phyloP scores from a whole-genome alignment of 2,329 filamentous ascomycete species.

The Pestalotiopsis fici region DNA sequence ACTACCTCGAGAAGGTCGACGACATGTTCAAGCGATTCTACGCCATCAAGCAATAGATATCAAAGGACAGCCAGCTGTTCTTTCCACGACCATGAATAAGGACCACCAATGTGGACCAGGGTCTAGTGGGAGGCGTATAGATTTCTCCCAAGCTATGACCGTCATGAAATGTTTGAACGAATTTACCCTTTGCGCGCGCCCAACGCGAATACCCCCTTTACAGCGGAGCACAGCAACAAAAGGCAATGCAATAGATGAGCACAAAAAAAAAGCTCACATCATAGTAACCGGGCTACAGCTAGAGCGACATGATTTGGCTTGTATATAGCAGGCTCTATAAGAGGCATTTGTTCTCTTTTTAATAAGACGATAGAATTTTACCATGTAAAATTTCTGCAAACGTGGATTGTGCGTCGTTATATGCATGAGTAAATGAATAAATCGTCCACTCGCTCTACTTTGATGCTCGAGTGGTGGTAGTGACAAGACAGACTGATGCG shows the following conservation, averaged over 20 bases:
- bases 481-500: too few relatives aligned
- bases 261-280: background rate
- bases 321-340: background rate
- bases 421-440: too few relatives aligned
- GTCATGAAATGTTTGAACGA: background rate
- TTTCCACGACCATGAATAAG: background rate
- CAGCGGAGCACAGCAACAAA: background rate
- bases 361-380: background rate
- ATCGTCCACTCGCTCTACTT: too few relatives aligned
- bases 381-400: background rate
- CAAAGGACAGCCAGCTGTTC: background rate
- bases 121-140: background rate
- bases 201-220: background rate
- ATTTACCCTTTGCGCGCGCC: background rate
- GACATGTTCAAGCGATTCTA: slow-evolving; percentile 86
- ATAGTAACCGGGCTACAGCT: background rate
- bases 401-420: too few relatives aligned
- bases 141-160: background rate
- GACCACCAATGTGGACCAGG: background rate
- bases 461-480: too few relatives aligned
- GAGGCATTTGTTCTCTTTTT: background rate
- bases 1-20: slow-evolving; percentile 80
- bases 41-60: slow-evolving; percentile 66
- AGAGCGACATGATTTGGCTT: background rate
- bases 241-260: slow-evolving; percentile 1